These are phyloP conservation scores for Moniliella sp. DNA, from an alignment of 1,284 basidiomycete species.

Conservation along the genomic window DNA sequence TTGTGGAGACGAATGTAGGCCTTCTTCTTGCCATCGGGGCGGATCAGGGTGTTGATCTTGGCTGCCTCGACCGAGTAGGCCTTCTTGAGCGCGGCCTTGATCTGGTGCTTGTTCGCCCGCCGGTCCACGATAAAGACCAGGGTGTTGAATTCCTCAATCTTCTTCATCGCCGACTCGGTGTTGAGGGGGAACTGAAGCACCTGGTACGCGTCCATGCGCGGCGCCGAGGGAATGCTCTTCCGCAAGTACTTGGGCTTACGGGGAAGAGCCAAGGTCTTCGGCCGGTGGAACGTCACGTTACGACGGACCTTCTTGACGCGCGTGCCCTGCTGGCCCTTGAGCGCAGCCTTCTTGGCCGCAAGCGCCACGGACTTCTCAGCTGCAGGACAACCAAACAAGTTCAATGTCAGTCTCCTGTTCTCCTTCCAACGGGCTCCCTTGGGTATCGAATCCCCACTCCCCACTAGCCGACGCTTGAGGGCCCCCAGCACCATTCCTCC, in stretches of 20 bases:
- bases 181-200: slow-evolving; percentile 57
- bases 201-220: slow-evolving; percentile 88
- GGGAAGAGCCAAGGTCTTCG: slow-evolving; percentile 69
- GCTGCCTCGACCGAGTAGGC: slow-evolving; percentile 88
- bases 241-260: slow-evolving; percentile 78
- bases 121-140: slow-evolving; percentile 92
- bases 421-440: too few species aligned
- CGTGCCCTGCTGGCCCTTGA: slow-evolving; percentile 62
- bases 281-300: slow-evolving; percentile 82
- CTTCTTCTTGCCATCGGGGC: slow-evolving; percentile 98
- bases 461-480: too few species aligned
- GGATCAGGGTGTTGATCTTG: slow-evolving; percentile 93
- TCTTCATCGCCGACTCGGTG: slow-evolving; percentile 46
- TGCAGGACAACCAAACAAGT: too few species aligned
- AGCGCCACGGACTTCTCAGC: too few species aligned
- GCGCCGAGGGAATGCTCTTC: slow-evolving; percentile 78
- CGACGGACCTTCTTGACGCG: slow-evolving; percentile 61
- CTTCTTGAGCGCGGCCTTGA: slow-evolving; percentile 98
- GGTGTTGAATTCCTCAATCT: slow-evolving; percentile 99
- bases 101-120: slow-evolving; percentile 75
- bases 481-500: too few species aligned
- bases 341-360: slow-evolving; percentile 82
- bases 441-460: too few species aligned
- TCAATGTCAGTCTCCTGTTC: too few species aligned
- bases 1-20: slow-evolving; percentile 83